phyloP scores from a whole-genome alignment of 2,329 filamentous ascomycete species.

The Rhynchosporium graminicola region DNA sequence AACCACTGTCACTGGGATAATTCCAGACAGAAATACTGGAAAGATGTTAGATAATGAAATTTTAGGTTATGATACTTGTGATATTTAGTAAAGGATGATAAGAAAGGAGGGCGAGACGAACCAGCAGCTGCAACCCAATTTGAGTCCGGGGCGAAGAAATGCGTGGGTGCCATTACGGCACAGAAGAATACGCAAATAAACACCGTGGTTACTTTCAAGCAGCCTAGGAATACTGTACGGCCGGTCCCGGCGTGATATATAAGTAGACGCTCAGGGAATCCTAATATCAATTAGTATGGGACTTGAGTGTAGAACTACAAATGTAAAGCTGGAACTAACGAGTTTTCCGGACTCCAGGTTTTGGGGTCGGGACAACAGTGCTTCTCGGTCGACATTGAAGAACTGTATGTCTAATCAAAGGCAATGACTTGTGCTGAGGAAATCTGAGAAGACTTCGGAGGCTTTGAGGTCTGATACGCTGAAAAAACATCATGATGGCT shows the following conservation, averaged over 20 bases:
- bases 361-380: neutral
- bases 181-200: constrained; percentile 68
- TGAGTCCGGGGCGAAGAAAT: constrained; percentile 34
- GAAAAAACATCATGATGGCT: constrained; percentile 2
- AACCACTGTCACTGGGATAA: constrained; percentile 66
- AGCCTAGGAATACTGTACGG: constrained; percentile 66
- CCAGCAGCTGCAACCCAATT: constrained; percentile 35
- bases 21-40: constrained; percentile 58
- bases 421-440: neutral
- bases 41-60: neutral
- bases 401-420: neutral
- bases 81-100: neutral
- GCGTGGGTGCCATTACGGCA: constrained; percentile 56
- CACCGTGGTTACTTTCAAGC: constrained; percentile 70
- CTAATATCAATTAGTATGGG: constrained; percentile 38
- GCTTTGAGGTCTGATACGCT: neutral
- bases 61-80: constrained; percentile 10
- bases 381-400: neutral
- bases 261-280: constrained; percentile 60
- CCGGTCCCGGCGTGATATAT: constrained; percentile 75
- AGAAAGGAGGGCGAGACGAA: constrained; percentile 14
- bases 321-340: neutral
- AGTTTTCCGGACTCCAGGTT: constrained; percentile 4
- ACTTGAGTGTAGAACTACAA: no score
- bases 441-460: neutral